These are phyloP conservation scores for Quercus variabilis DNA, from an alignment of 306 rosid species.

Conservation along the genomic window DNA sequence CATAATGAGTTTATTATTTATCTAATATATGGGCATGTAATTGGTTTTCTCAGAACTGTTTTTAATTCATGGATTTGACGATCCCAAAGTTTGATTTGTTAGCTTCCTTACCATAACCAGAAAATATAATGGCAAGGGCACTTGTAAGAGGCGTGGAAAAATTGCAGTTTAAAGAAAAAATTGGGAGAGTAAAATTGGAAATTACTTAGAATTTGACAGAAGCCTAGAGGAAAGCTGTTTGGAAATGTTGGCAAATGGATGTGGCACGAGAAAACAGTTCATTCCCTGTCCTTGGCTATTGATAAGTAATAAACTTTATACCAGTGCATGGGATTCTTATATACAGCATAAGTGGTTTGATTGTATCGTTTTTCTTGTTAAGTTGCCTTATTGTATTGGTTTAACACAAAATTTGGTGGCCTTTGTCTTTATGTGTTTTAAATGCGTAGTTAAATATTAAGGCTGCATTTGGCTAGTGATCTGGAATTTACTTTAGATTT, in stretches of 20 bases:
- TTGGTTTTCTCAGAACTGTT: neutral
- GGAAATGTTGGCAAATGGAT: neutral
- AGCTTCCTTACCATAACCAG: conserved; percentile 1
- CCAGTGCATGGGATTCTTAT: too few species aligned
- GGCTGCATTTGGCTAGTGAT: neutral
- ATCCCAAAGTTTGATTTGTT: neutral
- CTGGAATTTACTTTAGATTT: neutral
- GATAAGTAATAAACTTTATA: too few species aligned
- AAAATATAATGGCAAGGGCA: neutral
- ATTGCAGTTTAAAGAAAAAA: neutral
- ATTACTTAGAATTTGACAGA: neutral
- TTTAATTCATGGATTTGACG: neutral
- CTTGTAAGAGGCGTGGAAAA: neutral
- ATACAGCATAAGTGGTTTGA: neutral
- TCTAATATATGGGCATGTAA: neutral
- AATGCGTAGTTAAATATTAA: neutral
- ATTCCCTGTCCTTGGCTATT: neutral
- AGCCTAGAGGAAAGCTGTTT: neutral
- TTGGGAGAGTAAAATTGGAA: neutral
- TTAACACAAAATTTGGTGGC: neutral
- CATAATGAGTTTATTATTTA: neutral
- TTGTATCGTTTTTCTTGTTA: neutral
- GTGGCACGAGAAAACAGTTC: neutral
- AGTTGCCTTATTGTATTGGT: neutral
- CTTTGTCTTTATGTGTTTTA: neutral